phyloP scores from a whole-genome alignment of 345 rosid species.

The Microthlaspi erraticum region DNA sequence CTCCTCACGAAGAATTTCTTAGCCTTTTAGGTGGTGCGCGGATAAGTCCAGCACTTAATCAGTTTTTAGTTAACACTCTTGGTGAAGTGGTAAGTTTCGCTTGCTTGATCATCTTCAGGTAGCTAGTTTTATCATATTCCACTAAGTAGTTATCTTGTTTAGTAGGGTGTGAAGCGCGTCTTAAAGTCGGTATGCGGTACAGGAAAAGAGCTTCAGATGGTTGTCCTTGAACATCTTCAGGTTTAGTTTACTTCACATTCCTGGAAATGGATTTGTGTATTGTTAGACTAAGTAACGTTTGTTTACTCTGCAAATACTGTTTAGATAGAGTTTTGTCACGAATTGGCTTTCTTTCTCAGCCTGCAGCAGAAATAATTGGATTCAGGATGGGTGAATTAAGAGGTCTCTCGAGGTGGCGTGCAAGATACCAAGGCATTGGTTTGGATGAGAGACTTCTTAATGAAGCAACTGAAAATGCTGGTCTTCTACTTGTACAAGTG shows the following conservation, averaged over 20 bases:
- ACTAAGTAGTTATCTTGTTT: constrained; percentile 38
- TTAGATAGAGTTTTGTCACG: constrained; percentile 9
- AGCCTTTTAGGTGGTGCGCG: constrained; percentile 91
- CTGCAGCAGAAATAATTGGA: constrained; percentile 92
- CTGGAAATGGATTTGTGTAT: constrained; percentile 17
- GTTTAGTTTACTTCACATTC: constrained; percentile 46
- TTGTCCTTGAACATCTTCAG: constrained; percentile 92
- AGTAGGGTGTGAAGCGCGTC: constrained; percentile 87
- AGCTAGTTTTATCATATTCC: constrained; percentile 20
- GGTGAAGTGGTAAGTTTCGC: constrained; percentile 75
- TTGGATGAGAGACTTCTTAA: constrained; percentile 72
- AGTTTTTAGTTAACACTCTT: constrained; percentile 83
- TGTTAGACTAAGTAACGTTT: constrained; percentile 9
- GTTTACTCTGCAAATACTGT: not conserved
- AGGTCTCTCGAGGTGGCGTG: constrained; percentile 95
- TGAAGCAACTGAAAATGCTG: constrained; percentile 74
- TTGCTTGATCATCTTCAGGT: constrained; percentile 28
- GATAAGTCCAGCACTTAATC: constrained; percentile 89
- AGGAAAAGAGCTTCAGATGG: constrained; percentile 86
- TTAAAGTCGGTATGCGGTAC: constrained; percentile 83
- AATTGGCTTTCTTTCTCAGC: constrained; percentile 60
- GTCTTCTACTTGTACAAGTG: constrained; percentile 79
- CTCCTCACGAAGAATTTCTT: constrained; percentile 93
- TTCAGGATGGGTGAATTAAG: constrained; percentile 94
- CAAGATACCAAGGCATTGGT: constrained; percentile 75